phyloP scores from a whole-genome alignment of 495 filamentous ascomycete species.

The Neohortaea acidophila region DNA sequence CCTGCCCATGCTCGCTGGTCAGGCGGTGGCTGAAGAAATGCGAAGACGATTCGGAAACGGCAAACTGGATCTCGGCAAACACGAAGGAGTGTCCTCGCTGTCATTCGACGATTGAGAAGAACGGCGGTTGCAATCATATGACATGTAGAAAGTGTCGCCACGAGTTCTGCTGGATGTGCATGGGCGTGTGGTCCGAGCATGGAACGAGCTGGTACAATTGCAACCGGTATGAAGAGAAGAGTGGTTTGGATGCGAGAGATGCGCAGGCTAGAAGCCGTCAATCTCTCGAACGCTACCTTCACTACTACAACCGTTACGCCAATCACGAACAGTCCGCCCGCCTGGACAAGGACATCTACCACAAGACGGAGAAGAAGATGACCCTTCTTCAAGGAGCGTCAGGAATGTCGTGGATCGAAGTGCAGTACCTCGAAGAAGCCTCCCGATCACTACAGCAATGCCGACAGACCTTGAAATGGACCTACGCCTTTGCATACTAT shows the following conservation, averaged over 20 bases:
- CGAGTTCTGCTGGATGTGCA: constrained; percentile 99
- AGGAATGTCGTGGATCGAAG: constrained; percentile 97
- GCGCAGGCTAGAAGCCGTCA: constrained; percentile 80
- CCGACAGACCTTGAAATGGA: constrained; percentile 96
- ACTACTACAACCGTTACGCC: constrained; percentile 97
- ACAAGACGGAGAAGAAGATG: constrained; percentile 99
- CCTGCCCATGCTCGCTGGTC: constrained; percentile 76
- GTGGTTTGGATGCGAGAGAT: constrained; percentile 73
- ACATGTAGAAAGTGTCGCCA: constrained; percentile 96
- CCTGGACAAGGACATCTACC: constrained; percentile 86
- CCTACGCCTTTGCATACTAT: constrained; percentile 96
- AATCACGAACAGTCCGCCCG: constrained; percentile 98
- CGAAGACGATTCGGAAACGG: constrained; percentile 94
- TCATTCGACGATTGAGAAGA: constrained; percentile 95
- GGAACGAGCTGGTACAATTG: constrained; percentile 99
- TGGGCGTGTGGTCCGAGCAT: constrained; percentile 96
- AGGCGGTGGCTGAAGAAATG: constrained; percentile 98
- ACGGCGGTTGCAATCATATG: constrained; percentile 99
- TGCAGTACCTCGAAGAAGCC: constrained; percentile 85
- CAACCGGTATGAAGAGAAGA: constrained; percentile 92
- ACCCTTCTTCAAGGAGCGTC: constrained; percentile 80
- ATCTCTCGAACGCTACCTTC: constrained; percentile 81
- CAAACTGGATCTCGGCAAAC: constrained; percentile 98
- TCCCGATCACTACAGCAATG: constrained; percentile 91
- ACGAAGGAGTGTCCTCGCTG: constrained; percentile 97